Conservation (phyloP, 257 asterid genomes). For the Cinchona pubescens region DNA sequence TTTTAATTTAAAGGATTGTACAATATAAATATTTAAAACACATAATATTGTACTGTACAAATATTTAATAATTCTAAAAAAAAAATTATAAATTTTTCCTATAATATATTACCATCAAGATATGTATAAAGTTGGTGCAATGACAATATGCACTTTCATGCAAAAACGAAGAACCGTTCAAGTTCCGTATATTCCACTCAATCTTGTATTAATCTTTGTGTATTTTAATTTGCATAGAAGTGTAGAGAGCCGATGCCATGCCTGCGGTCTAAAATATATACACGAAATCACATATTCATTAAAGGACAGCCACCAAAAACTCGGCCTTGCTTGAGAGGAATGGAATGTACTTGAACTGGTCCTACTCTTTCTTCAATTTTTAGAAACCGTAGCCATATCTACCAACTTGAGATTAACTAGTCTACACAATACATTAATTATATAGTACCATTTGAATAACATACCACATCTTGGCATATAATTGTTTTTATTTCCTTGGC, state of each 20-base stretch:
- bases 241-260: background rate
- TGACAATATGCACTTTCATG: background rate
- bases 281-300: background rate
- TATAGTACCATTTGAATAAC: too few species aligned
- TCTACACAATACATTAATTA: background rate
- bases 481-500: background rate
- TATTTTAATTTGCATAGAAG: background rate
- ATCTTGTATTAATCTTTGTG: background rate
- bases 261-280: background rate
- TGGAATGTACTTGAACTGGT: slow-evolving; percentile 10
- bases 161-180: background rate
- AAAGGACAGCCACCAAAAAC: slow-evolving; percentile 1
- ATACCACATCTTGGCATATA: too few species aligned
- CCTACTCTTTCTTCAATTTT: slow-evolving; percentile 10
- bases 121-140: background rate
- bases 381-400: slow-evolving; percentile 14
- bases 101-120: too few species aligned
- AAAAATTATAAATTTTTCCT: too few species aligned
- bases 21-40: too few species aligned
- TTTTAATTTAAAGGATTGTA: too few species aligned
- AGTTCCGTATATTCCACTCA: background rate
- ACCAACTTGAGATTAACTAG: slow-evolving; percentile 19
- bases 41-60: too few species aligned
- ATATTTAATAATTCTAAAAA: too few species aligned
- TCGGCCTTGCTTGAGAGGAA: slow-evolving; percentile 24